Percentiles rank a stretch among this genome's conserved stretches.
These are phyloP conservation scores for Dioscorea cayenensis DNA, from an alignment of 116 monocot genomes.

Conservation along the genomic window DNA sequence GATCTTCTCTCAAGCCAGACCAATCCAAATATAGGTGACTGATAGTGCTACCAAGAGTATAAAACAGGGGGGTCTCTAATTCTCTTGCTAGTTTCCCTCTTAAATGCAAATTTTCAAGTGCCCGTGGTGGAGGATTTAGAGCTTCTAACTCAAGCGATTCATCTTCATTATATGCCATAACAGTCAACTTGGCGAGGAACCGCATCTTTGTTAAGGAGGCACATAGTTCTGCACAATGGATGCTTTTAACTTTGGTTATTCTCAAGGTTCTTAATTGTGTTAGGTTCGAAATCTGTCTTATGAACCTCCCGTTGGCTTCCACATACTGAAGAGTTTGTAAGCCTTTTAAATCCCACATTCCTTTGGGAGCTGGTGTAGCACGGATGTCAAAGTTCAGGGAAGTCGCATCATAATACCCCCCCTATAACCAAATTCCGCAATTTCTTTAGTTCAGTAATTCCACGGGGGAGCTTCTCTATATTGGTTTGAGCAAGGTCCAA, in stretches of 20 bases:
- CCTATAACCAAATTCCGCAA: slow-evolving; percentile 6
- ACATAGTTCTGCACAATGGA: slow-evolving; percentile 6
- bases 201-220: slow-evolving; percentile 16
- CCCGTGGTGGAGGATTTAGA: slow-evolving; percentile 4
- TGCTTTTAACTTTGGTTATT: slow-evolving; percentile 14
- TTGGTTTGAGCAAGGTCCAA: not conserved
- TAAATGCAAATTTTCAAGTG: slow-evolving; percentile 7
- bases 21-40: slow-evolving; percentile 3
- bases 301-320: slow-evolving; percentile 16
- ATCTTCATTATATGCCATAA: slow-evolving; percentile 3
- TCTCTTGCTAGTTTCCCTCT: slow-evolving; percentile 7
- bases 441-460: slow-evolving; percentile 7
- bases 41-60: slow-evolving; percentile 5
- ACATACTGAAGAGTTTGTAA: slow-evolving; percentile 17
- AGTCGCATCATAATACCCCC: not conserved
- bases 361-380: slow-evolving; percentile 9
- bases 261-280: slow-evolving; percentile 14
- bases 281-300: slow-evolving; percentile 7
- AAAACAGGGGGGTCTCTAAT: not conserved
- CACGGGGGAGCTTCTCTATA: slow-evolving; percentile 10
- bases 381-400: not conserved
- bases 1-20: slow-evolving; percentile 6
- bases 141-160: slow-evolving; percentile 14
- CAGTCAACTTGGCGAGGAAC: slow-evolving; percentile 1
- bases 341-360: slow-evolving; percentile 11